Evolutionary conservation across 345 rosid species (phyloP), one percentile per base, ranked within the genome.

Genomic region (Chamaenerion angustifolium): DNA sequence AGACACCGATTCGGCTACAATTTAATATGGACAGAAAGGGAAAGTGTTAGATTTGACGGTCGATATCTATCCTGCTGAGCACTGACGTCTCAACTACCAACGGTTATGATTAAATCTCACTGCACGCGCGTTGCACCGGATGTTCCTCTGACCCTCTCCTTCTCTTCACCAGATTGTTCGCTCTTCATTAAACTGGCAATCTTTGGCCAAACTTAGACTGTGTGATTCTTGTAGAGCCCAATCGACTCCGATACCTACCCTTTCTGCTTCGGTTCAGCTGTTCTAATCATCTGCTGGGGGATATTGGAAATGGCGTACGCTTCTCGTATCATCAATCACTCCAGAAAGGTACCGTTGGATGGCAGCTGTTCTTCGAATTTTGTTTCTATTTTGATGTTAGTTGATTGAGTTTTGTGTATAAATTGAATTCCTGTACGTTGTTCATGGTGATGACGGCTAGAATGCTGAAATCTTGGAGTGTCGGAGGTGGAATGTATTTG

Each of bases 271-370:
- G 40, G 23, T 49, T 49, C 52, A 27, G 35, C 13, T 23, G 6
- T 16, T 17, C 27, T 16, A 7, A 14, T 50, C 43, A 12, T 12
- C 54, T 35, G 42, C 13, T 18, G 41, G 16, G 56, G 43, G 13
- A 21, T 13, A 48, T 1, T 15, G 45, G n/a, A 31, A 35, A 60
- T 60, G 64, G 44, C 57, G 14, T 60, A 52, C 47, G 52, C 46
- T 1, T 52, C 44, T 21, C 57, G 16, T 41, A 13, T 52, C 15
- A 46, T 52, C 57, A 25, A 23, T 40, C 52, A 60, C 42, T 52
- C 64, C 40, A 52, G 57, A 46, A 60, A 60, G 64, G 64, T 42
- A 16, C 11, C 3, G 15, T 6, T 31, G 18, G 14, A 21, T 42
- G 17, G 12, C 23, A 45, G 17, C 6, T 40, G 14, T 11, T 51